These are phyloP conservation scores for Globisporangium carolinianum DNA, from an alignment of 352 stramenopile species.

Conservation along the genomic window DNA sequence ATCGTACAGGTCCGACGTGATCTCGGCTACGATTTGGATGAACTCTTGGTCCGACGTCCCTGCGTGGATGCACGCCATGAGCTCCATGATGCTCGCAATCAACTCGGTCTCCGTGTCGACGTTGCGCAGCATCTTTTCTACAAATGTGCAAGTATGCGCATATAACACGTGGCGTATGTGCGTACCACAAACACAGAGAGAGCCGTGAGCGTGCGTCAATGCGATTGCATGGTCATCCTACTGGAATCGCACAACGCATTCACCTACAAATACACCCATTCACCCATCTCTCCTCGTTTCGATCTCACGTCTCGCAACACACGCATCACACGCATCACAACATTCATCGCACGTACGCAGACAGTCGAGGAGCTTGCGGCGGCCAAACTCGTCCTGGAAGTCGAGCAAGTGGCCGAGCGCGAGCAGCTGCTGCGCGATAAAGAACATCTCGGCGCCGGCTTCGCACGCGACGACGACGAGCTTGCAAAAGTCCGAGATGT, in stretches of 20 bases:
- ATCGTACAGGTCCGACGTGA: slow-evolving; percentile 74
- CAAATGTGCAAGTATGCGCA: neutral
- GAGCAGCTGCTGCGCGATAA: slow-evolving; percentile 65
- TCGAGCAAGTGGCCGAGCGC: slow-evolving; percentile 56
- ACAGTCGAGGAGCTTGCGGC: slow-evolving; percentile 55
- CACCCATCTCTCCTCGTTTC: too few relatives aligned
- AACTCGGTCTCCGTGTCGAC: slow-evolving; percentile 47
- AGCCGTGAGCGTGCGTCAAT: too few relatives aligned
- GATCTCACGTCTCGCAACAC: too few relatives aligned
- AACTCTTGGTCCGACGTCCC: slow-evolving; percentile 72
- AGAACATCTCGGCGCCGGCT: slow-evolving; percentile 39
- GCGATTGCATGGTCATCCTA: neutral
- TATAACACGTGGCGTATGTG: neutral
- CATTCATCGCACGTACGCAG: slow-evolving; percentile 30
- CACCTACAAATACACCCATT: too few relatives aligned
- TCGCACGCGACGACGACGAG: slow-evolving; percentile 44
- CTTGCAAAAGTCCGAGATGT: slow-evolving; percentile 69
- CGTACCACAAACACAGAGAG: too few relatives aligned
- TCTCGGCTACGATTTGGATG: slow-evolving; percentile 69
- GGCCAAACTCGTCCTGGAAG: slow-evolving; percentile 77
- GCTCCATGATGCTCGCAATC: slow-evolving; percentile 62
- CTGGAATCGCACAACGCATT: neutral
- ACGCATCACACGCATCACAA: too few relatives aligned
- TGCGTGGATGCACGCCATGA: slow-evolving; percentile 70
- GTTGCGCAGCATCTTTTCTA: slow-evolving; percentile 55